Evolutionary conservation across 139 green algal genomes (phyloP).

Genomic region (Raphidocelis subcapitata): DNA sequence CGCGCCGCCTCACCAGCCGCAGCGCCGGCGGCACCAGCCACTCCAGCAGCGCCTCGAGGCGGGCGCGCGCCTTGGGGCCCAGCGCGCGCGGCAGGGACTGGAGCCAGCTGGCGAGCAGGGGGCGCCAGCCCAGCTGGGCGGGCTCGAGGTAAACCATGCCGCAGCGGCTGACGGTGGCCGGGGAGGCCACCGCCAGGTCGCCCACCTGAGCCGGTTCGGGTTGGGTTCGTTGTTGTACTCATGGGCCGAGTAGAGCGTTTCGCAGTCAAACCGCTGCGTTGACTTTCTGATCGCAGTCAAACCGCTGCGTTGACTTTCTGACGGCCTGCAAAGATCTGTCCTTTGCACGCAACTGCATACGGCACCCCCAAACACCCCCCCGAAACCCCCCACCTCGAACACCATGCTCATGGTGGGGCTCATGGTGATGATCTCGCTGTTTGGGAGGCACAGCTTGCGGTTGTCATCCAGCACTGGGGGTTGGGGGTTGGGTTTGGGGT

Average conservation of each 20-base stretch:
- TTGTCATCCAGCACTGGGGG: constrained; percentile 76
- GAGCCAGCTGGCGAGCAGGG: constrained; percentile 61
- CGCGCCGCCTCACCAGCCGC: constrained; percentile 60
- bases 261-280: too few relatives aligned
- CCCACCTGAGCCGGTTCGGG: constrained; percentile 48
- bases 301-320: too few relatives aligned
- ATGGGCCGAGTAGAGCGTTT: too few relatives aligned
- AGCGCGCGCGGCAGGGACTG: constrained; percentile 45
- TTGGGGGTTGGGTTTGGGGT: too few relatives aligned
- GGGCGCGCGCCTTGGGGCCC: constrained; percentile 19
- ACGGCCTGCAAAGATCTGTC: too few relatives aligned
- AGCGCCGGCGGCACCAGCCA: constrained; percentile 65
- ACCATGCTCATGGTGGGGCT: constrained; percentile 81
- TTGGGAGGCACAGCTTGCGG: constrained; percentile 83
- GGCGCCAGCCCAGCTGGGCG: constrained; percentile 69
- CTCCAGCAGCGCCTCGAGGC: constrained; percentile 59
- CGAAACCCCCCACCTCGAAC: constrained; percentile 70
- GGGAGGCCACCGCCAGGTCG: constrained; percentile 73
- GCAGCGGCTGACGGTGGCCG: constrained; percentile 77
- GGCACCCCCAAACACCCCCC: too few relatives aligned
- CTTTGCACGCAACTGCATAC: too few relatives aligned
- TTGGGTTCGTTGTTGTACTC: too few relatives aligned
- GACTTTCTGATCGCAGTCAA: too few relatives aligned
- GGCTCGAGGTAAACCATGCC: constrained; percentile 87
- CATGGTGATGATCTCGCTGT: constrained; percentile 88